Evolutionary conservation across 441 rosid species (phyloP).

Genomic region (Viola pubescens): DNA sequence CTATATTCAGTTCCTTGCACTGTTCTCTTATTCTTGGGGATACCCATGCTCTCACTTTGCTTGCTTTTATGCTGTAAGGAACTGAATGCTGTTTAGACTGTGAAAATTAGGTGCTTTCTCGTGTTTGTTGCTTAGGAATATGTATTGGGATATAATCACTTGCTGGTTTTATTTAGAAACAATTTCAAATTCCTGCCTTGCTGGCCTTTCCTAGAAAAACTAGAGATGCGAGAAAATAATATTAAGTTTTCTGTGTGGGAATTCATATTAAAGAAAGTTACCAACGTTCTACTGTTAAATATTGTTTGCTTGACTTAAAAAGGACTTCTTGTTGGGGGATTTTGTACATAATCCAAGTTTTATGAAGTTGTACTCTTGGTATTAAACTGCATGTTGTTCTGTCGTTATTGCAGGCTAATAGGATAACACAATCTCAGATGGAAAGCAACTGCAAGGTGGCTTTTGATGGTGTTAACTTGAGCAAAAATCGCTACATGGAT

Average conservation of each 20-base stretch:
- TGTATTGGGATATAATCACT: background rate
- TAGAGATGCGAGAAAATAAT: background rate
- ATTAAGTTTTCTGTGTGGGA: too few relatives aligned
- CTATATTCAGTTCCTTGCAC: slow-evolving; percentile 1
- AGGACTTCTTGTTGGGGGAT: too few relatives aligned
- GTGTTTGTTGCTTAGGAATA: background rate
- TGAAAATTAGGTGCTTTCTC: background rate
- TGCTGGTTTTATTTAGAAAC: background rate
- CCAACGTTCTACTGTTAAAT: too few relatives aligned
- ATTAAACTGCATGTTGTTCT: too few relatives aligned
- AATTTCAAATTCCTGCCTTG: background rate
- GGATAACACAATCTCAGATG: too few relatives aligned
- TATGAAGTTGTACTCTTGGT: too few relatives aligned
- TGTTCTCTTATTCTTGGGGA: background rate
- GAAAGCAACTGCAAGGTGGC: slow-evolving; percentile 45
- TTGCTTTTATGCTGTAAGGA: background rate
- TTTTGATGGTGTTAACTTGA: slow-evolving; percentile 38
- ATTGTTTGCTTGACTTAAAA: too few relatives aligned
- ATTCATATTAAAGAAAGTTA: too few relatives aligned
- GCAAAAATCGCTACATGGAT: slow-evolving; percentile 66
- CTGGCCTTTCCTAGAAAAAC: background rate
- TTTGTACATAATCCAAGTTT: too few relatives aligned
- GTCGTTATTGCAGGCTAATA: too few relatives aligned
- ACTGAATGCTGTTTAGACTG: background rate
- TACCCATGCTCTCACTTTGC: background rate